Evolutionary conservation across 164 flowering plant genomes (phyloP), one percentile per base, ranked within the genome.

Genomic region (Buxus sempervirens): DNA sequence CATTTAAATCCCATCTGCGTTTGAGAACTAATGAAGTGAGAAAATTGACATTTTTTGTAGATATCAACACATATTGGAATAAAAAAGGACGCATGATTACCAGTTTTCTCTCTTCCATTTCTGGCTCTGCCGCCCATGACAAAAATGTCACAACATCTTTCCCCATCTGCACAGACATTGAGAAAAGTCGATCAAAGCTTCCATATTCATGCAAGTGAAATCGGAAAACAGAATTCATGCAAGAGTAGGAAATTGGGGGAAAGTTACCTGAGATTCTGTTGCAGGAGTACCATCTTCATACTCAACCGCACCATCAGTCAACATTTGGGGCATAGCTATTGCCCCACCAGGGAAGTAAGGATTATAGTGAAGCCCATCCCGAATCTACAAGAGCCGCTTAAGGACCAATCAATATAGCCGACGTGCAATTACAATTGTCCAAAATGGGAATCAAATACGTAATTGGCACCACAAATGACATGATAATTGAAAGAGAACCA

Each of bases 291-390:
- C 97, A 76, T 91, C 97, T 77, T 88, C 95, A 75, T 88, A 91
- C 77, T 93, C 98, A 26, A 93, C 67, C 72, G 96, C 95, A 53
- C 90, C 98, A 85, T 89, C 96, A 61, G 71, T 88, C 45, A 90
- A 96, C 98, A 93, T 93, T 79, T 93, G 82, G 23, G 98, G 98
- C 96, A 93, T 93, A 3, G 98, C 98, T 76, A 93, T 93, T 1
- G 95, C 96, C 67, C 98, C 98, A 19, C 96, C 98, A 63, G 98
- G 98, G 70, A 93, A 90, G 82, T 93, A 93, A 58, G 98, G 95
- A 66, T 93, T 93, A 54, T 90, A 93, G 72, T 89, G 89, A 71
- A 90, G 66, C 20, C 98, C 98, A 16, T 90, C 96, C 55, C 95
- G 76, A 63, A 93, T 84, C 96, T 93, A 56, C 42, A 77, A 58